A percentile compares a stretch with the other conserved stretches of the same genome.
Conservation (phyloP, 2,329 filamentous ascomycete species). For the Colletotrichum simmondsii region DNA sequence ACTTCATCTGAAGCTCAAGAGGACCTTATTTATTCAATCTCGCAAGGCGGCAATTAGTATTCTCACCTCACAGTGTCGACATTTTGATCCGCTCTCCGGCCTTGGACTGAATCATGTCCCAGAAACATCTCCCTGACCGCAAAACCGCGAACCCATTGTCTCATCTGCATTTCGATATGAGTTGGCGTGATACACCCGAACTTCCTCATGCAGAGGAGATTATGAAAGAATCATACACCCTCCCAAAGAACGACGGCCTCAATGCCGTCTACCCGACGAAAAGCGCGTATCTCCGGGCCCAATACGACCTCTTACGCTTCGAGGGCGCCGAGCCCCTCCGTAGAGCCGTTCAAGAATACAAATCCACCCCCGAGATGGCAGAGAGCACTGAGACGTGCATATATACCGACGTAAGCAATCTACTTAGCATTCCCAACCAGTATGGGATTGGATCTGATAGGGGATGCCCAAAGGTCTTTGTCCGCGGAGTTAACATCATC, state of each 20-base stretch:
- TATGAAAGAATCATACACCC: conserved; percentile 43
- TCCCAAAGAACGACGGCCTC: conserved; percentile 64
- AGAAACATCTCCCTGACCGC: not conserved
- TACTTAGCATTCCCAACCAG: not conserved
- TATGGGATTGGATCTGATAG: not conserved
- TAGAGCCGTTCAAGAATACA: conserved; percentile 70
- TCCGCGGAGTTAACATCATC: conserved; percentile 9
- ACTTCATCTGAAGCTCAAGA: not conserved
- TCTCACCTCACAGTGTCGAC: not conserved
- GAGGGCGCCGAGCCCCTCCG: conserved; percentile 78
- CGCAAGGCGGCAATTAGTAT: not conserved
- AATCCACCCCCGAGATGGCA: conserved; percentile 59
- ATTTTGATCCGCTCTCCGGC: not conserved
- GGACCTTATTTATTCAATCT: not conserved
- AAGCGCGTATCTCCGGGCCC: conserved; percentile 74
- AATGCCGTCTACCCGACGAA: conserved; percentile 68
- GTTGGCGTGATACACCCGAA: conserved; percentile 53
- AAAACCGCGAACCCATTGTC: no score
- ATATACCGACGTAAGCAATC: conserved; percentile 72
- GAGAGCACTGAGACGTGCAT: conserved; percentile 71
- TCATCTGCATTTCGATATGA: not conserved
- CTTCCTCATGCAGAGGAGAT: conserved; percentile 67
- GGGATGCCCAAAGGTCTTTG: not conserved
- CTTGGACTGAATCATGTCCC: not conserved
- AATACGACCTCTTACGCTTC: conserved; percentile 81